These are phyloP conservation scores for Conoideocrella luteorostrata DNA, from an alignment of 2,329 filamentous ascomycete genomes.

Conservation along the genomic window DNA sequence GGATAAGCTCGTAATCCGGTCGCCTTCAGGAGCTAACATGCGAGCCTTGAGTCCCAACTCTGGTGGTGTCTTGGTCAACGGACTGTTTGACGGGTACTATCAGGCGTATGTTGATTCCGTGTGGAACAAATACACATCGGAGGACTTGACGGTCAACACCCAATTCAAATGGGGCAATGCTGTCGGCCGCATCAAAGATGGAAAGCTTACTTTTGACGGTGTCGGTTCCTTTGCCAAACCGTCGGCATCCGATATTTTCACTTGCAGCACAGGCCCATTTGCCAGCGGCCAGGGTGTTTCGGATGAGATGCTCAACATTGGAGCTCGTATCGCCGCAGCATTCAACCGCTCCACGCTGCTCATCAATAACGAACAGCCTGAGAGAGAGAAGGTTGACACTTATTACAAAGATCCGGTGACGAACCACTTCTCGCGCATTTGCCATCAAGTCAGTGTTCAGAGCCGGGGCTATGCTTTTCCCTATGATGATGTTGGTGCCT, in stretches of 20 bases:
- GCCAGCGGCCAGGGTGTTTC: slow-evolving; percentile 33
- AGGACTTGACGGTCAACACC: slow-evolving; percentile 45
- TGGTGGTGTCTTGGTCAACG: slow-evolving; percentile 35
- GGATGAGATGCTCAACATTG: slow-evolving; percentile 52
- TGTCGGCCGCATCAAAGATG: slow-evolving; percentile 33
- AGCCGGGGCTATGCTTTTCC: slow-evolving; percentile 63
- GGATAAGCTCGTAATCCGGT: slow-evolving; percentile 43
- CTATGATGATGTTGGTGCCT: slow-evolving; percentile 61
- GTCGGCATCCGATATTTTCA: slow-evolving; percentile 42
- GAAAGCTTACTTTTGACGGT: slow-evolving; percentile 33
- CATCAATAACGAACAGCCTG: slow-evolving; percentile 42
- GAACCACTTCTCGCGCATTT: slow-evolving; percentile 62
- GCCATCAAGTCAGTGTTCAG: slow-evolving; percentile 54
- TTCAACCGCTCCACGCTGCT: slow-evolving; percentile 69
- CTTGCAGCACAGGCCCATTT: slow-evolving; percentile 52
- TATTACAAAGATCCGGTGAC: slow-evolving; percentile 52
- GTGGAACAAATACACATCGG: slow-evolving; percentile 41
- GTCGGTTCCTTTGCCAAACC: slow-evolving; percentile 43
- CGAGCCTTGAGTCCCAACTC: slow-evolving; percentile 49
- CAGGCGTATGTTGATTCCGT: slow-evolving; percentile 42
- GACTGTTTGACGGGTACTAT: slow-evolving; percentile 46
- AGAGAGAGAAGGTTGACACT: slow-evolving; percentile 36
- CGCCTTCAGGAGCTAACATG: slow-evolving; percentile 30
- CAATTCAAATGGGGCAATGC: slow-evolving; percentile 46
- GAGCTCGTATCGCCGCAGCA: slow-evolving; percentile 67